phyloP scores from a whole-genome alignment of 257 asterid genomes.

The Hygrophila difformis region DNA sequence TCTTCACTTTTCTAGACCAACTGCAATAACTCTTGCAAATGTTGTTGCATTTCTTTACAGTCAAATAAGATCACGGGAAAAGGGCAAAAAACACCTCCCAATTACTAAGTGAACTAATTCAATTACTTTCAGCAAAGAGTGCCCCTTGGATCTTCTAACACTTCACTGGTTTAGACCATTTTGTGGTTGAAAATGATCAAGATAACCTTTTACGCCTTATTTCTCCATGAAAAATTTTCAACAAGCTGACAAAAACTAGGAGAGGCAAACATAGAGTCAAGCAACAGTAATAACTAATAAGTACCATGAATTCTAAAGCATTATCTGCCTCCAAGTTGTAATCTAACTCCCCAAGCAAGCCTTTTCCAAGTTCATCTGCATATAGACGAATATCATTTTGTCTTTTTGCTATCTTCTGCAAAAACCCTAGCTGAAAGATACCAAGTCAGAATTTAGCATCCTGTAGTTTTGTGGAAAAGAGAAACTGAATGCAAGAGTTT shows the following conservation, averaged over 20 bases:
- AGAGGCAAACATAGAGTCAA: no score
- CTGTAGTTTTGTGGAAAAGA: constrained; percentile 7
- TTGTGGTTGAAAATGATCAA: constrained; percentile 12
- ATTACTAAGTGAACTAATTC: background rate
- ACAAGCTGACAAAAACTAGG: no score
- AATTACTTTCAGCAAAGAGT: background rate
- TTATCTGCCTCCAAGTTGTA: constrained; percentile 89
- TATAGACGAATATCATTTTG: constrained; percentile 73
- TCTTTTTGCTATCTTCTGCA: constrained; percentile 79
- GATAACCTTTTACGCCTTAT: background rate
- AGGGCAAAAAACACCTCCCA: background rate
- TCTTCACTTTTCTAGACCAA: background rate
- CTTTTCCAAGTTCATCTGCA: constrained; percentile 98
- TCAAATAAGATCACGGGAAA: constrained; percentile 2
- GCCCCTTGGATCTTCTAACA: background rate
- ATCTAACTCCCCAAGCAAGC: constrained; percentile 91
- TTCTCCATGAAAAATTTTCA: background rate
- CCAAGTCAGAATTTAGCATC: constrained; percentile 24
- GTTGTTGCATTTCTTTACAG: background rate
- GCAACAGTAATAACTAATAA: constrained; percentile 6
- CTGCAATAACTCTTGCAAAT: background rate
- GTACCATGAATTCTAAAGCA: constrained; percentile 77
- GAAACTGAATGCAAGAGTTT: constrained; percentile 14
- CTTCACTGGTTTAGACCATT: background rate
- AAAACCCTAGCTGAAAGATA: constrained; percentile 68